A percentile compares a stretch with the other conserved stretches of the same genome.
phyloP scores from a whole-genome alignment of 768 basidiomycete species.

The Lentinula edodes region DNA sequence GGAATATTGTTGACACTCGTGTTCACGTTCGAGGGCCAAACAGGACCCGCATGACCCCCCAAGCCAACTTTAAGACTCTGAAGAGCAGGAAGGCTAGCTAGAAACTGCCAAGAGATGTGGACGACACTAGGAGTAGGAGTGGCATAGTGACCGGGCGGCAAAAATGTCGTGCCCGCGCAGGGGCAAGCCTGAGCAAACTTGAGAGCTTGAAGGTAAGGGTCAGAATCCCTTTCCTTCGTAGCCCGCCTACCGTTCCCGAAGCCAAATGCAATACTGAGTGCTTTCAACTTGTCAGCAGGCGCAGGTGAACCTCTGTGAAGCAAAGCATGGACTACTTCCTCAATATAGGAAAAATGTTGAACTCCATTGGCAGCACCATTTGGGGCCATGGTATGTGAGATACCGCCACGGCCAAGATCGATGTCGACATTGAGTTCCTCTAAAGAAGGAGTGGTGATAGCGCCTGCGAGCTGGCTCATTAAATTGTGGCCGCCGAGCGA shows the following conservation, averaged over 20 bases:
- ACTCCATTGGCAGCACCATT: not conserved
- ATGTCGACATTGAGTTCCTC: conserved; percentile 62
- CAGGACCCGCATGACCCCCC: not conserved
- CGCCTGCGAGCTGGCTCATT: conserved; percentile 56
- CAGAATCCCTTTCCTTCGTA: not conserved
- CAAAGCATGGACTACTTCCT: conserved; percentile 61
- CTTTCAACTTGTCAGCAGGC: conserved; percentile 40
- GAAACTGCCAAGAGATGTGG: conserved; percentile 63
- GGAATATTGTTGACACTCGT: conserved; percentile 52
- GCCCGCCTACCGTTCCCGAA: conserved; percentile 14
- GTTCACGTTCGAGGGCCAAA: conserved; percentile 36
- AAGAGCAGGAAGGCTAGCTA: conserved; percentile 53
- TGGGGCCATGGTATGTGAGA: not conserved
- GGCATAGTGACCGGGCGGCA: not conserved
- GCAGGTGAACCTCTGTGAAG: conserved; percentile 49
- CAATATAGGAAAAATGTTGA: conserved; percentile 46
- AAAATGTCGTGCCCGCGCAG: not conserved
- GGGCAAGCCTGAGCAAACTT: not conserved
- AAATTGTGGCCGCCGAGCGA: conserved; percentile 64
- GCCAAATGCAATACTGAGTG: conserved; percentile 61
- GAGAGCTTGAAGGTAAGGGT: not conserved
- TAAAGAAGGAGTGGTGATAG: conserved; percentile 52
- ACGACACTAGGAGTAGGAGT: conserved; percentile 26
- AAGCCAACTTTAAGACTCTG: conserved; percentile 59
- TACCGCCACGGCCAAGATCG: conserved; percentile 41